Conservation (phyloP, 176 grass and related monocot species). For the Pontederia paniculata region DNA sequence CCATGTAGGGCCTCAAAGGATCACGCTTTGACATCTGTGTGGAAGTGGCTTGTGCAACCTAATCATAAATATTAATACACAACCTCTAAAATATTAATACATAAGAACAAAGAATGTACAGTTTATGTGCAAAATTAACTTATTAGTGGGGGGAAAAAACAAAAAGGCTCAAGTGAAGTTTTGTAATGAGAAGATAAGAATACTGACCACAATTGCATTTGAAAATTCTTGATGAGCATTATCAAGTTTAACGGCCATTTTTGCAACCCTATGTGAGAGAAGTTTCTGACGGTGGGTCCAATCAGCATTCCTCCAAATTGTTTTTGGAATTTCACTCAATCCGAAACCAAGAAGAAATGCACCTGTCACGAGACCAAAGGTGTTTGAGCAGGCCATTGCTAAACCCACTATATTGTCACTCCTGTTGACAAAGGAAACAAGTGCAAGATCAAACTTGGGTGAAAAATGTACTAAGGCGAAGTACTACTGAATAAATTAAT, state of each 20-base stretch:
- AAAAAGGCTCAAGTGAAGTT: too few species aligned
- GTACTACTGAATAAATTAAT: background rate
- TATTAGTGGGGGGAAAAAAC: background rate
- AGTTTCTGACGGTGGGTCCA: constrained; percentile 87
- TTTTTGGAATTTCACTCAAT: constrained; percentile 93
- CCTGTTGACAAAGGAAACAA: constrained; percentile 28
- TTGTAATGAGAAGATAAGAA: background rate
- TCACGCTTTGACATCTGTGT: constrained; percentile 99
- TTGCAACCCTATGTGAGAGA: constrained; percentile 83
- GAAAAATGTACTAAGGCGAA: too few species aligned
- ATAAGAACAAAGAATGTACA: background rate
- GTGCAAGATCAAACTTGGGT: background rate
- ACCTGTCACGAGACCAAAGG: constrained; percentile 95
- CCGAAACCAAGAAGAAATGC: constrained; percentile 99
- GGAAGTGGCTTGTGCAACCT: constrained; percentile 97
- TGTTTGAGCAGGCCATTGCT: constrained; percentile 99
- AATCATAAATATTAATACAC: constrained; percentile 2
- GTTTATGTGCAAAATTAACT: background rate
- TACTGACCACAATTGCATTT: constrained; percentile 93
- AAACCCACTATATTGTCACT: constrained; percentile 79
- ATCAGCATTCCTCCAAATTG: constrained; percentile 93
- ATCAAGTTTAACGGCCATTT: constrained; percentile 95
- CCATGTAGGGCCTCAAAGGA: constrained; percentile 89
- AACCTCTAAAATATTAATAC: constrained; percentile 7
- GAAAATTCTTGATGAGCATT: constrained; percentile 96